phyloP scores from a whole-genome alignment of 441 rosid genomes.

The Adansonia madagascariensis region DNA sequence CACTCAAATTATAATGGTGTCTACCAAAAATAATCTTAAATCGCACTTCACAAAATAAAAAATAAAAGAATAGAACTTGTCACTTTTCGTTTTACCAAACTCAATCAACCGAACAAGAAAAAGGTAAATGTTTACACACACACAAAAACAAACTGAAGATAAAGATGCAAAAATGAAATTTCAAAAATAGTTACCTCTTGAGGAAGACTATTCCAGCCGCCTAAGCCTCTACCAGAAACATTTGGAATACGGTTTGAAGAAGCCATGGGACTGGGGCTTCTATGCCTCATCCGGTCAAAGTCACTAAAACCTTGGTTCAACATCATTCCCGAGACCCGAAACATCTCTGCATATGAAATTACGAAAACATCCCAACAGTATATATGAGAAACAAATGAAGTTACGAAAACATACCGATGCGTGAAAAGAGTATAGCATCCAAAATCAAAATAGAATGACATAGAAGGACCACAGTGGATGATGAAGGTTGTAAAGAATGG shows the following conservation, averaged over 20 bases:
- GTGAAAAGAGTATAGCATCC: neutral
- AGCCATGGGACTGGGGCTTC: slow-evolving; percentile 99
- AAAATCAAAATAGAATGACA: neutral
- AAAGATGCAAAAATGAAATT: neutral
- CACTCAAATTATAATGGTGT: neutral
- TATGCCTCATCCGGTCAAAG: slow-evolving; percentile 77
- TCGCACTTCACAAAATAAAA: neutral
- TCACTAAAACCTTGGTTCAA: slow-evolving; percentile 85
- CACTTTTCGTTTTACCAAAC: neutral
- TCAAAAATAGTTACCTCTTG: slow-evolving; percentile 56
- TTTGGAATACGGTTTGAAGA: slow-evolving; percentile 81
- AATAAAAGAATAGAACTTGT: neutral
- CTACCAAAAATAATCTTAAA: slow-evolving; percentile 4
- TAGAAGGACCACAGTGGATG: neutral
- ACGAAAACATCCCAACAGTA: too few species aligned
- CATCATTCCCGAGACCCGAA: slow-evolving; percentile 81
- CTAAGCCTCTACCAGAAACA: slow-evolving; percentile 61
- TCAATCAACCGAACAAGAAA: slow-evolving; percentile 5
- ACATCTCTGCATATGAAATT: slow-evolving; percentile 58
- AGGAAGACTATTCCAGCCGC: slow-evolving; percentile 77
- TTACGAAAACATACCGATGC: neutral
- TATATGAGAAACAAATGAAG: neutral
- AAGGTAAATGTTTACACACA: too few species aligned
- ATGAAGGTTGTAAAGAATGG: slow-evolving; percentile 4
- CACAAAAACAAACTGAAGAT: neutral